phyloP scores from a whole-genome alignment of 805 yeast species.

The Saccharomyces paradoxus region DNA sequence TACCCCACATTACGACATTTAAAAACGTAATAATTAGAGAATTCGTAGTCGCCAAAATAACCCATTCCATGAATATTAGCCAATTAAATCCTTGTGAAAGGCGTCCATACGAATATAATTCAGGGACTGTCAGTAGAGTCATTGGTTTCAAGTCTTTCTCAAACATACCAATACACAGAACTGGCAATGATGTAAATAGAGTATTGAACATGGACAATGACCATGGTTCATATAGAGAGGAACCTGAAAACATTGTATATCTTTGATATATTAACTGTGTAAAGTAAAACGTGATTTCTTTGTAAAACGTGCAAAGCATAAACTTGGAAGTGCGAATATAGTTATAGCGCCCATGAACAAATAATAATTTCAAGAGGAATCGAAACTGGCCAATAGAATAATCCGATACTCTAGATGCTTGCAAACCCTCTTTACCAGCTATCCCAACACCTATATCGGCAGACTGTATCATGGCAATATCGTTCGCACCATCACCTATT shows the following conservation, averaged over 20 bases:
- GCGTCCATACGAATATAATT: conserved; percentile 72
- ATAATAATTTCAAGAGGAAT: conserved; percentile 65
- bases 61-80: conserved; percentile 66
- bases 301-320: conserved; percentile 88
- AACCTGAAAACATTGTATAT: conserved; percentile 81
- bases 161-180: conserved; percentile 88
- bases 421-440: conserved; percentile 94
- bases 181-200: conserved; percentile 86
- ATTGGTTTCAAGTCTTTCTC: conserved; percentile 85
- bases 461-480: conserved; percentile 97
- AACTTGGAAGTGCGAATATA: conserved; percentile 87
- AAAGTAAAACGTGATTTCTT: conserved; percentile 81
- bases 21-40: conserved; percentile 64
- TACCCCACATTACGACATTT: conserved; percentile 64
- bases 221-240: conserved; percentile 91
- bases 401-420: conserved; percentile 92
- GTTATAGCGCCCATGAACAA: conserved; percentile 95
- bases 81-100: conserved; percentile 66
- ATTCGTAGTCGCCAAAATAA: conserved; percentile 64
- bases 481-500: conserved; percentile 98
- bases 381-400: conserved; percentile 93
- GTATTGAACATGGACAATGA: conserved; percentile 96
- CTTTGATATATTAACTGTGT: conserved; percentile 85
- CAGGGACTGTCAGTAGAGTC: conserved; percentile 86
- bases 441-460: conserved; percentile 98